Conservation (phyloP, 176 grass and related monocot species). For the Chrysopogon serrulatus region DNA sequence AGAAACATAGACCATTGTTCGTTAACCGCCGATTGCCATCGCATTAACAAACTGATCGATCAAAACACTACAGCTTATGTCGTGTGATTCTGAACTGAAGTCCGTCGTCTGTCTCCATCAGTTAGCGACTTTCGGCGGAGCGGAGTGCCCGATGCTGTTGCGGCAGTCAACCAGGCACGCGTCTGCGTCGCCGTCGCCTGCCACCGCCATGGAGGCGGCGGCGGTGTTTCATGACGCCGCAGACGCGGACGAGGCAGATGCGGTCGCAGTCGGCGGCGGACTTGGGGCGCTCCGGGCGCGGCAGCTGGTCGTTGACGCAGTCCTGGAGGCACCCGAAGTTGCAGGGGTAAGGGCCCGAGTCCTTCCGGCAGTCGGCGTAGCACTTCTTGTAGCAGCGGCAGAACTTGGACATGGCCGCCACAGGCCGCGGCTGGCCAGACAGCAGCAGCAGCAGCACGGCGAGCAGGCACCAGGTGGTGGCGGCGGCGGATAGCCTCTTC, state of each 20-base stretch:
- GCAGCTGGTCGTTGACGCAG: not conserved
- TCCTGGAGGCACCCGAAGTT: not conserved
- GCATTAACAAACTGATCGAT: too few species aligned
- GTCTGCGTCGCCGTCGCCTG: too few species aligned
- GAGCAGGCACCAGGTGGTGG: not conserved
- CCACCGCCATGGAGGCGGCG: too few species aligned
- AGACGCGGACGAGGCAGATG: not conserved
- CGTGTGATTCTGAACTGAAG: too few species aligned
- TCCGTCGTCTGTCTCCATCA: too few species aligned
- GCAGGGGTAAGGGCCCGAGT: not conserved
- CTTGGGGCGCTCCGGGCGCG: not conserved
- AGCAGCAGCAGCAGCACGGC: not conserved
- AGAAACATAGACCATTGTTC: too few species aligned
- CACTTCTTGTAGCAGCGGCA: not conserved
- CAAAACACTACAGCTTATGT: too few species aligned
- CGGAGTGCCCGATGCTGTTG: too few species aligned
- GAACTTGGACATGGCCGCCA: not conserved
- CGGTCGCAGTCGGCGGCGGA: not conserved
- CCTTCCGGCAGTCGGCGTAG: not conserved
- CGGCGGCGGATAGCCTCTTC: not conserved
- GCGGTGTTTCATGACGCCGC: not conserved
- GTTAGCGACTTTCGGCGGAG: too few species aligned
- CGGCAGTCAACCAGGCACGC: too few species aligned
- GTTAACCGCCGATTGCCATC: too few species aligned
- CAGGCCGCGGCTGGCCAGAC: not conserved